Conservation (phyloP, 305 asterid species). For the Fraxinus paxiana region DNA sequence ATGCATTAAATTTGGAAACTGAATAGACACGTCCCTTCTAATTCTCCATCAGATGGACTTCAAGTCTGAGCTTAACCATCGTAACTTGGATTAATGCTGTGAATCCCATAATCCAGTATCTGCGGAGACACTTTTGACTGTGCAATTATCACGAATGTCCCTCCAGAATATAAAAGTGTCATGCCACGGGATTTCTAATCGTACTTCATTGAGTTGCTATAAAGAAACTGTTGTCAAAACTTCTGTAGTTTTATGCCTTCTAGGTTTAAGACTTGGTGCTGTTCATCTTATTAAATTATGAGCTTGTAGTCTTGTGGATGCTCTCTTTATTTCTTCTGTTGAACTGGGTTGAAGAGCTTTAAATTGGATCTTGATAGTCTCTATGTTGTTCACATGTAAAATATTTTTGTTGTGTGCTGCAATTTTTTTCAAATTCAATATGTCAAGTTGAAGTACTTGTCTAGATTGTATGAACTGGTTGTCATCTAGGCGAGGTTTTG, state of each 20-base stretch:
- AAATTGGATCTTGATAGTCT: neutral
- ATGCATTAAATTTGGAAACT: no score
- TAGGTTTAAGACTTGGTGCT: neutral
- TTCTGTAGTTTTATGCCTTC: neutral
- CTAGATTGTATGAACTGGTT: neutral
- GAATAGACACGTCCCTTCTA: no score
- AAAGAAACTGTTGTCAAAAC: neutral
- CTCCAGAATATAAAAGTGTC: neutral
- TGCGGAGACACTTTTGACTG: neutral
- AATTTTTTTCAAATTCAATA: neutral
- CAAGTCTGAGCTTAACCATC: neutral
- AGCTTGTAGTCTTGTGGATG: neutral
- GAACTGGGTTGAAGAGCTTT: neutral
- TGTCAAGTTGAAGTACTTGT: neutral
- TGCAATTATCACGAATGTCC: neutral
- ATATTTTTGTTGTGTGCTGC: neutral
- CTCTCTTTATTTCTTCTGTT: neutral
- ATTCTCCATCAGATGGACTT: neutral
- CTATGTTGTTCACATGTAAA: neutral
- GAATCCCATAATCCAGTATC: neutral
- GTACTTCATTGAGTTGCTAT: neutral
- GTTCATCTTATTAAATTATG: neutral
- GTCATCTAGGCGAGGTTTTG: neutral
- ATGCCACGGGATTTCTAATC: neutral
- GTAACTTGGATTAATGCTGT: neutral